Percentiles rank a stretch among this genome's conserved stretches.
Evolutionary conservation across 768 basidiomycete species (phyloP).

Genomic region (Mycena venus): DNA sequence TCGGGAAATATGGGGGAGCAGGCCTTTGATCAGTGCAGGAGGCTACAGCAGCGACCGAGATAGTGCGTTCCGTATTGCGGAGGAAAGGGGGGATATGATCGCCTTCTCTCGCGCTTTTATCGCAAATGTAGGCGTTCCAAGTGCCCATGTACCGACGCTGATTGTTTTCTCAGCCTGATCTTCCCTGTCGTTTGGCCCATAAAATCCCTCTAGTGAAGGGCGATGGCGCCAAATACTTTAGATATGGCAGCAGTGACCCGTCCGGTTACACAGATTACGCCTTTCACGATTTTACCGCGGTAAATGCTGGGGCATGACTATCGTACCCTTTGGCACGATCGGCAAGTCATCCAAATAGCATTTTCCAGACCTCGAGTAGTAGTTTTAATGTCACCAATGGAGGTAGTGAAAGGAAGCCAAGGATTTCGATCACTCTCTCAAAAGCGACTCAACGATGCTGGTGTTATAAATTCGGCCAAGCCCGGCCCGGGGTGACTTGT

Average conservation of each 20-base stretch:
- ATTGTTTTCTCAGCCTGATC: constrained; percentile 43
- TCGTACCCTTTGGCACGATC: too few species aligned
- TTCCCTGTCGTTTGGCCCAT: constrained; percentile 39
- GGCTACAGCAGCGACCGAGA: constrained; percentile 55
- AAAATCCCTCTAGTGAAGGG: constrained; percentile 38
- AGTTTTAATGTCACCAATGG: too few species aligned
- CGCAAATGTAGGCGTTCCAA: constrained; percentile 54
- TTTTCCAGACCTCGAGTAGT: too few species aligned
- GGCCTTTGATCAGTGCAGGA: constrained; percentile 57
- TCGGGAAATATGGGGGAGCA: constrained; percentile 59
- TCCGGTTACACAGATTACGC: constrained; percentile 52
- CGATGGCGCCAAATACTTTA: constrained; percentile 37
- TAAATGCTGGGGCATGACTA: background rate
- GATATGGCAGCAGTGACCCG: constrained; percentile 25
- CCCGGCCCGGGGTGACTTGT: too few species aligned
- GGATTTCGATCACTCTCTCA: too few species aligned
- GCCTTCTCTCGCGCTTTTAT: constrained; percentile 42
- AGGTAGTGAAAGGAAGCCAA: too few species aligned
- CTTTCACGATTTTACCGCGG: constrained; percentile 14
- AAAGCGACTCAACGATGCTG: too few species aligned
- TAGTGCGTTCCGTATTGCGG: constrained; percentile 51
- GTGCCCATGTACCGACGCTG: background rate
- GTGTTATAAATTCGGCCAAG: too few species aligned
- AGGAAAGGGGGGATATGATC: constrained; percentile 35
- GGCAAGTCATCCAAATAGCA: too few species aligned